phyloP scores from a whole-genome alignment of 148 eudicot genomes.

The Dysphania ambrosioides region DNA sequence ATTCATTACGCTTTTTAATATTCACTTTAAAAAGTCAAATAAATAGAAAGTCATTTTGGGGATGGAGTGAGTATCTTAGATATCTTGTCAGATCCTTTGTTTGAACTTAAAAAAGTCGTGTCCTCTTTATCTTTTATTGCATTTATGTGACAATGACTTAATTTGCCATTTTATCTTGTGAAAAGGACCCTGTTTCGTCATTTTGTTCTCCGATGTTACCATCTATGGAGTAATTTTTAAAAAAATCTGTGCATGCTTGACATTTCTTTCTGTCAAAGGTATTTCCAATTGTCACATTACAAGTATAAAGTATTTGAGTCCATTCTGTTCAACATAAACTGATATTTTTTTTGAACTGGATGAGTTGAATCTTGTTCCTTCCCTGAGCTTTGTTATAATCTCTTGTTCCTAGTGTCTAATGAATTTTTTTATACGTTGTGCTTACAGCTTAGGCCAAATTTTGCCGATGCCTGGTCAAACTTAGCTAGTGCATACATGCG shows the following conservation, averaged over 20 bases:
- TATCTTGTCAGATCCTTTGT: too few relatives aligned
- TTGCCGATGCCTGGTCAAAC: slow-evolving; percentile 99
- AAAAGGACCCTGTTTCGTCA: too few relatives aligned
- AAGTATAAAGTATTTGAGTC: background rate
- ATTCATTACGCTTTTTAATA: too few relatives aligned
- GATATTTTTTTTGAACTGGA: background rate
- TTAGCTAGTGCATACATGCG: slow-evolving; percentile 96
- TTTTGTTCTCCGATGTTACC: too few relatives aligned
- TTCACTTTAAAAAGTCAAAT: too few relatives aligned
- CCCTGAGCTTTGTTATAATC: background rate
- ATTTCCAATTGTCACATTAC: background rate
- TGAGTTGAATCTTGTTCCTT: background rate
- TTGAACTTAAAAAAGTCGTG: too few relatives aligned
- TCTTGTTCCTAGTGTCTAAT: background rate
- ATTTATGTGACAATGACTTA: too few relatives aligned
- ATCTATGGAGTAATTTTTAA: too few relatives aligned
- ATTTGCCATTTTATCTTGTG: too few relatives aligned
- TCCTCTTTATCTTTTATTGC: too few relatives aligned
- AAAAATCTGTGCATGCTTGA: background rate
- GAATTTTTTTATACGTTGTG: background rate
- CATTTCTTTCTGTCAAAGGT: background rate
- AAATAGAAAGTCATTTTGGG: too few relatives aligned
- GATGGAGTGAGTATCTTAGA: too few relatives aligned
- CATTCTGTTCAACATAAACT: background rate
- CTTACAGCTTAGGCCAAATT: slow-evolving; percentile 82